These are phyloP conservation scores for Aureobasidium pullulans DNA, from an alignment of 2,329 filamentous ascomycete genomes.

Conservation along the genomic window DNA sequence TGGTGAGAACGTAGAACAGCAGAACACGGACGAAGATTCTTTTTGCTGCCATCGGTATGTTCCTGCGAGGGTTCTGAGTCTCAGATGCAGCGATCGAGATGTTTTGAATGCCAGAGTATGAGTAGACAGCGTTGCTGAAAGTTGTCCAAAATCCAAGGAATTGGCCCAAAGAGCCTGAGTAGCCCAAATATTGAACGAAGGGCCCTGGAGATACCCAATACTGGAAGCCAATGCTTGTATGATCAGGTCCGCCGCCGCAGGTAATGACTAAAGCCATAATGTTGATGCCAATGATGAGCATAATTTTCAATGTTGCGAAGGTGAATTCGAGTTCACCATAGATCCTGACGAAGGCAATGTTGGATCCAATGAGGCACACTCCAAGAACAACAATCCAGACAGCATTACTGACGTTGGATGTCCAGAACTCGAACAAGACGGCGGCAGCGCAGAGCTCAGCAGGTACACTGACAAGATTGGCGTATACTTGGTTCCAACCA, in stretches of 20 bases:
- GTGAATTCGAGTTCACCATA: constrained; percentile 19
- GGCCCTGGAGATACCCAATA: constrained; percentile 18
- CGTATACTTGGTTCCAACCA: constrained; percentile 77
- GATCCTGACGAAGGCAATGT: constrained; percentile 51
- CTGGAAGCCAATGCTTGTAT: constrained; percentile 17
- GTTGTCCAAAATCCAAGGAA: constrained; percentile 18
- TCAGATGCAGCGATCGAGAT: constrained; percentile 20
- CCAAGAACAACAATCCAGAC: constrained; percentile 45
- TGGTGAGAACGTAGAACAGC: constrained; percentile 45
- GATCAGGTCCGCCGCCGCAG: constrained; percentile 17
- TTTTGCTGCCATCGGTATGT: constrained; percentile 49
- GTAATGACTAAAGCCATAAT: constrained; percentile 20
- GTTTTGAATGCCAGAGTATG: constrained; percentile 20
- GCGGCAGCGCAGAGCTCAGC: constrained; percentile 15
- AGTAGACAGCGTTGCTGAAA: constrained; percentile 16
- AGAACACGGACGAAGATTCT: constrained; percentile 52
- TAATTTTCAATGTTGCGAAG: constrained; percentile 18
- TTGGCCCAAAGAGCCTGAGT: constrained; percentile 14
- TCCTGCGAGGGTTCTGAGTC: constrained; percentile 22
- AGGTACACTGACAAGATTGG: constrained; percentile 33
- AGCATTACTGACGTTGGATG: constrained; percentile 30
- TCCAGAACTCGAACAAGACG: constrained; percentile 16
- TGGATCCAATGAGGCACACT: constrained; percentile 52
- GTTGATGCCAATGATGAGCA: constrained; percentile 19
- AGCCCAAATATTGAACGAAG: constrained; percentile 18